Evolutionary conservation across 2,329 filamentous ascomycete species (phyloP).

Genomic region (Nemania sp.): DNA sequence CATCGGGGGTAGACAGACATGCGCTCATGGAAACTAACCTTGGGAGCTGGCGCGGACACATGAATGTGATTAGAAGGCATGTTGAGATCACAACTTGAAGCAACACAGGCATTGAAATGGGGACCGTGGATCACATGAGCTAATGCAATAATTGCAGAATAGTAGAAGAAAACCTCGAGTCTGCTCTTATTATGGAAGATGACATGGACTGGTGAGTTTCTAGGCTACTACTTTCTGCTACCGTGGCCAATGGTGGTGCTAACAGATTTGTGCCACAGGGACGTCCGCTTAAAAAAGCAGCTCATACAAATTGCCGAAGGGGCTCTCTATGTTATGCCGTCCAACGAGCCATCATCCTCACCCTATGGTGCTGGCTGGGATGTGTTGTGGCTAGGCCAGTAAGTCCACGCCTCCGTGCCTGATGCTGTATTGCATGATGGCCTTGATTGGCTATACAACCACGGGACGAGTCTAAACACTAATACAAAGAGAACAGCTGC

Average conservation of each 20-base stretch:
- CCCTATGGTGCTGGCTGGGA: slow-evolving; percentile 49
- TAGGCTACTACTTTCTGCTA: not conserved
- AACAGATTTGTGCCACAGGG: slow-evolving; percentile 34
- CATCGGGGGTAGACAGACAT: slow-evolving; percentile 48
- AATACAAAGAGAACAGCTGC: slow-evolving; percentile 32
- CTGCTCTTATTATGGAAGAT: slow-evolving; percentile 56
- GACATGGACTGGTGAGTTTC: slow-evolving; percentile 53
- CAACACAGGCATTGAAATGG: too few species aligned
- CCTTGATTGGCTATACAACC: not conserved
- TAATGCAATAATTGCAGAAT: slow-evolving; percentile 43
- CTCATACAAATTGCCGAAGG: slow-evolving; percentile 50
- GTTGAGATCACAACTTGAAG: not conserved
- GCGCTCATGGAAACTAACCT: slow-evolving; percentile 51
- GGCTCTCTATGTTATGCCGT: slow-evolving; percentile 49
- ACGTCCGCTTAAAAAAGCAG: slow-evolving; percentile 52
- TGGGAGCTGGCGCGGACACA: slow-evolving; percentile 57
- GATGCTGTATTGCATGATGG: slow-evolving; percentile 26
- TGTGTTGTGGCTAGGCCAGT: slow-evolving; percentile 49
- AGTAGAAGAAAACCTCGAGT: slow-evolving; percentile 51
- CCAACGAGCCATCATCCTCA: slow-evolving; percentile 35
- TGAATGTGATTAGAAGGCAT: slow-evolving; percentile 53
- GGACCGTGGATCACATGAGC: not conserved
- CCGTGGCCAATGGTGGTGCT: not conserved
- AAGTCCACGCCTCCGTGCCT: slow-evolving; percentile 38
- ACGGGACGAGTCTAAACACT: not conserved